Conservation (phyloP, 768 basidiomycete species). For the Floccularia luteovirens region DNA sequence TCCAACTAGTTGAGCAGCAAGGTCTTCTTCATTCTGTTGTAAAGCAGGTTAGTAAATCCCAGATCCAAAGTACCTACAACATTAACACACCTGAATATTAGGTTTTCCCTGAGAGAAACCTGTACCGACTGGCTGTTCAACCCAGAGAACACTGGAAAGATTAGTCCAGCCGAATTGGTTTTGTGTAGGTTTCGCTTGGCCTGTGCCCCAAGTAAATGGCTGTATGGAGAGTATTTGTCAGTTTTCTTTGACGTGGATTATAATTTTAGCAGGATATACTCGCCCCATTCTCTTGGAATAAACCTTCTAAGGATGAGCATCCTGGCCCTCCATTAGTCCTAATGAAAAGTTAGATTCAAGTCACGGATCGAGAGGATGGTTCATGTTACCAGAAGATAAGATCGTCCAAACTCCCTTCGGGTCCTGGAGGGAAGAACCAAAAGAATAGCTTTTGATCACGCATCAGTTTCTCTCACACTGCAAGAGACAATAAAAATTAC, state of each 20-base stretch:
- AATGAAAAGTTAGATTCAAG: neutral
- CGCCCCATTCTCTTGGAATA: constrained; percentile 72
- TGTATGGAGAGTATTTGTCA: constrained; percentile 13
- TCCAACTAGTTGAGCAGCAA: constrained; percentile 41
- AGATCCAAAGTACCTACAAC: constrained; percentile 16
- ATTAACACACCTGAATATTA: constrained; percentile 41
- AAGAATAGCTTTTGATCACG: constrained; percentile 55
- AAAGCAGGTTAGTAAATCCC: neutral
- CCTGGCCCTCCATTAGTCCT: constrained; percentile 83
- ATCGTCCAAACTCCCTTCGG: constrained; percentile 63
- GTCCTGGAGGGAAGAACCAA: constrained; percentile 80
- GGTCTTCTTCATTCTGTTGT: constrained; percentile 37
- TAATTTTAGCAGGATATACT: constrained; percentile 10
- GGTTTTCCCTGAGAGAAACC: constrained; percentile 70
- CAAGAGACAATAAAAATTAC: constrained; percentile 20
- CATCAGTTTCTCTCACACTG: neutral
- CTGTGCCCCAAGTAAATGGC: constrained; percentile 63
- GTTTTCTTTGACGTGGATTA: neutral
- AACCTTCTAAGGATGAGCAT: constrained; percentile 66
- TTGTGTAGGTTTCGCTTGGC: constrained; percentile 53
- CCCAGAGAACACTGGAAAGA: constrained; percentile 64
- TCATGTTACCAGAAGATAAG: constrained; percentile 59
- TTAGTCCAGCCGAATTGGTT: constrained; percentile 79
- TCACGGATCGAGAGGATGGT: neutral
- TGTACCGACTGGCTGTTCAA: constrained; percentile 78